Evolutionary conservation across 176 grass and related monocot species (phyloP).

Genomic region (Olyra latifolia): DNA sequence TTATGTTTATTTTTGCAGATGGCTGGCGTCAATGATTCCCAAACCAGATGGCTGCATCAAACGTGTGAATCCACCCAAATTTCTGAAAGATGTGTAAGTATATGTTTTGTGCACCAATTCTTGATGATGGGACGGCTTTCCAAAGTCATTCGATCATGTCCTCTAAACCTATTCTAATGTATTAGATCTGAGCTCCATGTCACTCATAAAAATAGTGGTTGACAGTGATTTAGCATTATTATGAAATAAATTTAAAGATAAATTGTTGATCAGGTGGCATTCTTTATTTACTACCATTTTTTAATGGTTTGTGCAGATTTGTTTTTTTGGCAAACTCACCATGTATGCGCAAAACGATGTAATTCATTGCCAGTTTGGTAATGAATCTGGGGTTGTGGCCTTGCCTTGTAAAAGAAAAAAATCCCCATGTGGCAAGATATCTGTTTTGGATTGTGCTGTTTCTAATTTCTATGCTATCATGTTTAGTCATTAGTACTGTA

Average conservation of each 20-base stretch:
- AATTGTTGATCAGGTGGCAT: neutral
- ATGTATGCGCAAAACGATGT: neutral
- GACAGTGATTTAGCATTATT: neutral
- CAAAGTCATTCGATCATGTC: neutral
- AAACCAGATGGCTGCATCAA: neutral
- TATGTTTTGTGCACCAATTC: neutral
- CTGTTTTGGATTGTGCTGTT: neutral
- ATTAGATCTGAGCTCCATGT: neutral
- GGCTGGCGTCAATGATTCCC: conserved; percentile 27
- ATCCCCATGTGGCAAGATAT: neutral
- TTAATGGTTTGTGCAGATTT: neutral
- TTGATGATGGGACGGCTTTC: neutral
- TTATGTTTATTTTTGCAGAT: conserved; percentile 13
- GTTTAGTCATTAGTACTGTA: neutral
- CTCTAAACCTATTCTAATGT: neutral
- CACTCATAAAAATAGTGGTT: neutral
- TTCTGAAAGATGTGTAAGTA: conserved; percentile 32
- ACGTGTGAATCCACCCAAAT: conserved; percentile 35
- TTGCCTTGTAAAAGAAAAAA: neutral
- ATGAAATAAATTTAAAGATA: neutral
- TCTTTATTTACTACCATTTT: neutral
- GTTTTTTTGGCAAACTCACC: neutral
- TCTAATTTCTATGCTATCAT: neutral
- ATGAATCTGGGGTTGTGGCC: neutral
- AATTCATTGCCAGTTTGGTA: neutral